These are phyloP conservation scores for Carex arenaria DNA, from an alignment of 202 grass and related monocot genomes.

Conservation along the genomic window DNA sequence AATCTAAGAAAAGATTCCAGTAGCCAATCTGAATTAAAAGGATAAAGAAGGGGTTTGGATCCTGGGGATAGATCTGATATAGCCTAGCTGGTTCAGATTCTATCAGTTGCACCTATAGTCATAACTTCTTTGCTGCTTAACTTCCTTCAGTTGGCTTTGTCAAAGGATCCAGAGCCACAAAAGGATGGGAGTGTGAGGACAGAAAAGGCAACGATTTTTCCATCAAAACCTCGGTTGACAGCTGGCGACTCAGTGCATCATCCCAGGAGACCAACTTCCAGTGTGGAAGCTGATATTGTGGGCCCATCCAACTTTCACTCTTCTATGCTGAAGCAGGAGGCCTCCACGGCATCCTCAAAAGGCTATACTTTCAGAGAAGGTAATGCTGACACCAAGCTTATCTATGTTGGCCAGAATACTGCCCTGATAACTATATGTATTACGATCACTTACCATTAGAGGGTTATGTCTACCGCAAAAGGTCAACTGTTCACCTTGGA, in stretches of 20 bases:
- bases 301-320: constrained; percentile 77
- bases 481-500: neutral
- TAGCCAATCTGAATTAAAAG: neutral
- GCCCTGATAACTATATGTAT: neutral
- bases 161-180: constrained; percentile 70
- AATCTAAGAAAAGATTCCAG: neutral
- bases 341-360: constrained; percentile 89
- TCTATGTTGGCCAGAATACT: neutral
- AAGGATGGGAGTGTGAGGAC: constrained; percentile 54
- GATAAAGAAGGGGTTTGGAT: neutral
- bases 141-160: constrained; percentile 43
- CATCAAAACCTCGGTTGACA: constrained; percentile 51
- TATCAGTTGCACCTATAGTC: neutral
- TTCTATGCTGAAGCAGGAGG: constrained; percentile 80
- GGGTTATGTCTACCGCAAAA: neutral
- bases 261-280: constrained; percentile 67
- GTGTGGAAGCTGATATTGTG: constrained; percentile 95
- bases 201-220: constrained; percentile 50
- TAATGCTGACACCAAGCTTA: constrained; percentile 14
- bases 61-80: neutral
- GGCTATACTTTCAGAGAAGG: constrained; percentile 97
- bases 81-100: neutral
- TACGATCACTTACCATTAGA: neutral
- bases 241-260: constrained; percentile 55
- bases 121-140: neutral